Percentiles rank a stretch among this genome's conserved stretches.
phyloP scores from a whole-genome alignment of 2,329 filamentous ascomycete genomes.

The Didymella sp. region DNA sequence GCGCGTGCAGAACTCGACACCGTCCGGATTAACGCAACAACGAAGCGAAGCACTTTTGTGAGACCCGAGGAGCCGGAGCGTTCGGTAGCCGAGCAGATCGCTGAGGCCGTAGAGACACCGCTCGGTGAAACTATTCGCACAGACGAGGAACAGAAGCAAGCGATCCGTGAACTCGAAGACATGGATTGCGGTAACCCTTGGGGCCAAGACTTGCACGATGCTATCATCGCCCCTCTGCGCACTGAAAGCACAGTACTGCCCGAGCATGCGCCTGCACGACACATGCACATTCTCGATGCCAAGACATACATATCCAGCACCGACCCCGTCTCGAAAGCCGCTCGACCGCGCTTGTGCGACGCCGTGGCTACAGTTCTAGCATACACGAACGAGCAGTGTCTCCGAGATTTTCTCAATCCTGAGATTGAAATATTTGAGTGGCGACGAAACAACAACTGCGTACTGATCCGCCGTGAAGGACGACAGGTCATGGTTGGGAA shows the following conservation, averaged over 20 bases:
- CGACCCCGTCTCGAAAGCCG: constrained; percentile 17
- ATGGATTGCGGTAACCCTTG: constrained; percentile 19
- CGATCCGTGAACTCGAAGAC: constrained; percentile 20
- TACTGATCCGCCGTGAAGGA: constrained; percentile 24
- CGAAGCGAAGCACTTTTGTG: constrained; percentile 7
- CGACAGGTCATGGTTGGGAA: constrained; percentile 23
- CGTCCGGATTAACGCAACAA: constrained; percentile 7
- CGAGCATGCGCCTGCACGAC: neutral
- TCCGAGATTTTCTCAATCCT: constrained; percentile 24
- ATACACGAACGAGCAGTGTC: constrained; percentile 16
- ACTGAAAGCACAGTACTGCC: constrained; percentile 3
- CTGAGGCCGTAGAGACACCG: constrained; percentile 1
- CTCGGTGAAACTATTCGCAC: neutral
- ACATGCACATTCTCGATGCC: constrained; percentile 24
- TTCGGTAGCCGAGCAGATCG: constrained; percentile 5
- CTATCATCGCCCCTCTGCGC: constrained; percentile 17
- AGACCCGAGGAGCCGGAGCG: neutral
- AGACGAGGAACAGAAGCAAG: neutral
- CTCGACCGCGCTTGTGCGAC: constrained; percentile 24
- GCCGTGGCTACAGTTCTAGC: constrained; percentile 25
- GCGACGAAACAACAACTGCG: constrained; percentile 19
- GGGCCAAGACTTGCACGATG: constrained; percentile 23
- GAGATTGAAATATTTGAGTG: constrained; percentile 26
- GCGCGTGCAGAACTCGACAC: constrained; percentile 6
- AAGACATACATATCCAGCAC: constrained; percentile 10